phyloP scores from a whole-genome alignment of 1,284 basidiomycete species.

The Sanghuangporus baumii region DNA sequence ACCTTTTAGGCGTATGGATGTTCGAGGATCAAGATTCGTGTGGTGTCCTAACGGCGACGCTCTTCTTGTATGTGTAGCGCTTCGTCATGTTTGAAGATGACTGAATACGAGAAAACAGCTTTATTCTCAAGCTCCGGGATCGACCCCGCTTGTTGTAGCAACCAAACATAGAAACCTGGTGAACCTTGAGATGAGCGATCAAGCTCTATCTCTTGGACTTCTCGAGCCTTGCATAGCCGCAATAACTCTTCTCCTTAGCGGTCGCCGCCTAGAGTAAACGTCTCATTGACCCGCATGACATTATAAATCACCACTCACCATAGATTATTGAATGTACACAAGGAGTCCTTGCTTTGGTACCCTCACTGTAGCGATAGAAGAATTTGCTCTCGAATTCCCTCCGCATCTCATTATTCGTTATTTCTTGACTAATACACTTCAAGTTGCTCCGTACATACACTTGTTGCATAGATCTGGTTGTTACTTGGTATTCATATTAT shows the following conservation, averaged over 20 bases:
- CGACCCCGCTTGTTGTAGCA: conserved; percentile 8
- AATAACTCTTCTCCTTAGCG: conserved; percentile 16
- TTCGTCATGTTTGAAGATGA: neutral
- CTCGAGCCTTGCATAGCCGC: conserved; percentile 18
- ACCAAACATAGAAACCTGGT: conserved; percentile 13
- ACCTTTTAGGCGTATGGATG: conserved; percentile 36
- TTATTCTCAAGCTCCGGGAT: conserved; percentile 13
- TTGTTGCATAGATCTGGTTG: no score
- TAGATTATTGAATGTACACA: no score
- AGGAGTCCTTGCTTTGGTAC: no score
- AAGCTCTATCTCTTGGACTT: conserved; percentile 14
- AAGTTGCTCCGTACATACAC: no score
- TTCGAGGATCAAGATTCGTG: conserved; percentile 34
- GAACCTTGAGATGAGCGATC: conserved; percentile 15
- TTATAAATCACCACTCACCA: no score
- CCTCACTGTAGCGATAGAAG: no score
- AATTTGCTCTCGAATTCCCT: no score
- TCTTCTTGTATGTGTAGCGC: conserved; percentile 35
- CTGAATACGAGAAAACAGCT: conserved; percentile 6
- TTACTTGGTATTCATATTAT: no score
- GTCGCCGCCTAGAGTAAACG: conserved; percentile 15
- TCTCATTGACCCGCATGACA: neutral
- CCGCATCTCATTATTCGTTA: no score
- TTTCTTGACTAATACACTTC: no score
- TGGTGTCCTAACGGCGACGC: conserved; percentile 39